Conservation (phyloP, 208 protist species). For the Crithidia expoeki region DNA sequence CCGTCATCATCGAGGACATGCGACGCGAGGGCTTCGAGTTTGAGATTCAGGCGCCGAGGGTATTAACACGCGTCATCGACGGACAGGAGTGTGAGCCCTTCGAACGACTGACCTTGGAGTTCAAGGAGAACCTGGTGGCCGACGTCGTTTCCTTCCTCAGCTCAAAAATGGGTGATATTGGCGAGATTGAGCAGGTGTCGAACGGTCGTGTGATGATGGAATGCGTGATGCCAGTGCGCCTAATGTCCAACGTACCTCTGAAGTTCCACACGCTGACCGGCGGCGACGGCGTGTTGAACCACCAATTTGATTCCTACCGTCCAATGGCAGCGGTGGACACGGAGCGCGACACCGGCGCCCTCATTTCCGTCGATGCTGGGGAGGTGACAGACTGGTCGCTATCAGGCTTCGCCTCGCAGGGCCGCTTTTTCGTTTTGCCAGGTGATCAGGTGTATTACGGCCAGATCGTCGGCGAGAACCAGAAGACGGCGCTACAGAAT, state of each 20-base stretch:
- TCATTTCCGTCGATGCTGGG: constrained; percentile 86
- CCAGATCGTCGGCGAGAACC: constrained; percentile 92
- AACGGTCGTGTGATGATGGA: constrained; percentile 77
- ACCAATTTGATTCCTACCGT: constrained; percentile 87
- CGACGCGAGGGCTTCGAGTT: constrained; percentile 97
- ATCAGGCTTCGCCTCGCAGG: constrained; percentile 69
- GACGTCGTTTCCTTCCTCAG: constrained; percentile 88
- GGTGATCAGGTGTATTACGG: constrained; percentile 90
- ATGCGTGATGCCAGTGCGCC: constrained; percentile 89
- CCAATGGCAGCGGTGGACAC: constrained; percentile 70
- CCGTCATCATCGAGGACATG: constrained; percentile 98
- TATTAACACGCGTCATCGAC: constrained; percentile 88
- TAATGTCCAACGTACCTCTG: constrained; percentile 86
- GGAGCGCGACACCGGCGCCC: constrained; percentile 81
- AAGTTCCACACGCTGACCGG: constrained; percentile 86
- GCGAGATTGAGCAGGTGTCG: constrained; percentile 83
- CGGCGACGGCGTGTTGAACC: constrained; percentile 88
- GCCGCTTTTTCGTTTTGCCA: constrained; percentile 88
- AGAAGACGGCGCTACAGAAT: constrained; percentile 87
- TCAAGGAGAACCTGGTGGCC: constrained; percentile 68
- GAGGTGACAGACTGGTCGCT: constrained; percentile 90
- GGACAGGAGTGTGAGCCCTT: constrained; percentile 86
- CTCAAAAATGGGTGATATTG: constrained; percentile 88
- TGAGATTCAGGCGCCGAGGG: constrained; percentile 92
- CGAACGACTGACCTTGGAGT: constrained; percentile 83